phyloP scores from a whole-genome alignment of 164 flowering plant genomes.

The Macadamia tetraphylla region DNA sequence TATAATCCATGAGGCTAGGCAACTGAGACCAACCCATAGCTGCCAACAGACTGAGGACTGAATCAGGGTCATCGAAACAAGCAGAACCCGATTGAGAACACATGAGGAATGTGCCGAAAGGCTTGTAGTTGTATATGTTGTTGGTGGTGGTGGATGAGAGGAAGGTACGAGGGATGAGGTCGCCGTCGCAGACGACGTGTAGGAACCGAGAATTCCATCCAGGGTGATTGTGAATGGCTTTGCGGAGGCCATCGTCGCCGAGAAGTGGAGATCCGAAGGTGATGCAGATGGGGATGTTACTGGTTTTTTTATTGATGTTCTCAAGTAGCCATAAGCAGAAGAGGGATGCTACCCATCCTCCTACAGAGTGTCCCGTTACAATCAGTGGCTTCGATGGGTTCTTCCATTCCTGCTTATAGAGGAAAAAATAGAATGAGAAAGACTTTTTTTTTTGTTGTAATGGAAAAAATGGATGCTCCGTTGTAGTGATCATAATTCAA shows the following conservation, averaged over 20 bases:
- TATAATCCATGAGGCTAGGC: conserved; percentile 12
- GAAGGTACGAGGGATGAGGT: conserved; percentile 24
- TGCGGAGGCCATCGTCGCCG: conserved; percentile 29
- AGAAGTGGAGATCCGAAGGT: conserved; percentile 48
- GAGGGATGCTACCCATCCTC: conserved; percentile 52
- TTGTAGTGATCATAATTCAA: too few species aligned
- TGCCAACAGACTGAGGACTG: conserved; percentile 18
- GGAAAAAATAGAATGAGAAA: too few species aligned
- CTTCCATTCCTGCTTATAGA: too few species aligned
- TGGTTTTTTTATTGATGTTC: conserved; percentile 2
- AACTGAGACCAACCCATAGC: background rate
- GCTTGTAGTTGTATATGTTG: conserved; percentile 18
- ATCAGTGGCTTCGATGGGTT: conserved; percentile 9
- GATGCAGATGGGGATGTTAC: conserved; percentile 34
- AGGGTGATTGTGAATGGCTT: conserved; percentile 21
- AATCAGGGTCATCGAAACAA: conserved; percentile 33
- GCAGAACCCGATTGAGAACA: conserved; percentile 31
- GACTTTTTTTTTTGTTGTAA: too few species aligned
- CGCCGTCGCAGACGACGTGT: conserved; percentile 26
- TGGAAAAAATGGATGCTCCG: too few species aligned
- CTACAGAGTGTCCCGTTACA: conserved; percentile 38
- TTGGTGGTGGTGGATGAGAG: background rate
- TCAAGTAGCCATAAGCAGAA: conserved; percentile 42
- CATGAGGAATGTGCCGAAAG: conserved; percentile 42
- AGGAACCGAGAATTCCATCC: conserved; percentile 37